Evolutionary conservation across 352 stramenopile genomes (phyloP).

Genomic region (Peronosclerospora sorghi): DNA sequence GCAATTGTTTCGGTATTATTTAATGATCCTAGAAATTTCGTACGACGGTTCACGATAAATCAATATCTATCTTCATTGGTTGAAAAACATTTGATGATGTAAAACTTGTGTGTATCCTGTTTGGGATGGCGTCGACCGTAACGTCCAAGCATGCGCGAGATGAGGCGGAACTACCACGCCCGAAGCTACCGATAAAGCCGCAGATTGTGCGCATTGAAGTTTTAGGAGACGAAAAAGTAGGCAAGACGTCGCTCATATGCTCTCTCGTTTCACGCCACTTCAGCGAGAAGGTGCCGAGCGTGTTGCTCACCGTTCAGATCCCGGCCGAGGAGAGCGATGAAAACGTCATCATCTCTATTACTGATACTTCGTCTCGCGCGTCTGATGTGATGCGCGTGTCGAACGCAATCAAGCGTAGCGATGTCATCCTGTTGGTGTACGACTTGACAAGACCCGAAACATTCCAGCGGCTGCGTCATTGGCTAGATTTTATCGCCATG

Average conservation of each 20-base stretch:
- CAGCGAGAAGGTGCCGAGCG: conserved; percentile 76
- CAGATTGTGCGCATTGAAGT: conserved; percentile 84
- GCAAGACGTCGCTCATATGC: conserved; percentile 88
- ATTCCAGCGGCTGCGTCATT: conserved; percentile 71
- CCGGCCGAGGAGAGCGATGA: conserved; percentile 82
- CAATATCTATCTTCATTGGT: conserved; percentile 1
- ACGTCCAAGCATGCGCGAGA: conserved; percentile 17
- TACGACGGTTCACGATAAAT: background rate
- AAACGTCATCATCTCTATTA: conserved; percentile 85
- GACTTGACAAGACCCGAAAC: conserved; percentile 77
- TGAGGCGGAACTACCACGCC: conserved; percentile 18
- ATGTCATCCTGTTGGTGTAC: conserved; percentile 83
- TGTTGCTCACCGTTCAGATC: conserved; percentile 84
- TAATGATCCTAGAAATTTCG: background rate
- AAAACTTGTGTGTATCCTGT: conserved; percentile 1
- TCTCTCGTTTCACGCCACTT: conserved; percentile 83
- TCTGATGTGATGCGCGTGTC: conserved; percentile 77
- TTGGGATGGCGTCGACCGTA: conserved; percentile 21
- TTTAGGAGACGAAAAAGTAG: conserved; percentile 83
- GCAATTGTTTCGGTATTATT: background rate
- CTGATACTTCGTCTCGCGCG: conserved; percentile 72
- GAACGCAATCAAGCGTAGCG: conserved; percentile 76
- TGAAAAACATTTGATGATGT: conserved; percentile 5
- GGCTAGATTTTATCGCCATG: conserved; percentile 80
- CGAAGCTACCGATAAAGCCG: conserved; percentile 56